These are phyloP conservation scores for Cyclotella cryptica DNA, from an alignment of 108 stramenopile species.

Conservation along the genomic window DNA sequence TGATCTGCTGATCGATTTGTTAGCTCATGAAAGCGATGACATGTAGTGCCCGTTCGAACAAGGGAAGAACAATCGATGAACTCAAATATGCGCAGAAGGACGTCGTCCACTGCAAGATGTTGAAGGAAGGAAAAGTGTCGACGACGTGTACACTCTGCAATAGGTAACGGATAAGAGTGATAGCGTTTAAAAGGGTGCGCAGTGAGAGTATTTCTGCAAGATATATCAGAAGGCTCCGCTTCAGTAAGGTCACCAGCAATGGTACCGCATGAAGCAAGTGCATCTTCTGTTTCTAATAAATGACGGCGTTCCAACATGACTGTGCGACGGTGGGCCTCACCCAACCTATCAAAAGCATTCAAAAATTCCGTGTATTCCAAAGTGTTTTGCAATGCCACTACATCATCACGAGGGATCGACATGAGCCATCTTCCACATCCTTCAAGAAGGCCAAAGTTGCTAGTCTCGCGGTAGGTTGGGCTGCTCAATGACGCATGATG, in stretches of 20 bases:
- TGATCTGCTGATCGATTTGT: conserved; percentile 62
- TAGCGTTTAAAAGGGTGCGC: conserved; percentile 1
- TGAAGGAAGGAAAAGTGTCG: conserved; percentile 63
- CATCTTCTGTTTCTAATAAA: conserved; percentile 44
- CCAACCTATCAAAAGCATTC: conserved; percentile 65
- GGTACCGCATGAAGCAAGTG: conserved; percentile 9
- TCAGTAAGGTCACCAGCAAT: conserved; percentile 9
- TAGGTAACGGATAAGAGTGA: neutral
- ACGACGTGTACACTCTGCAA: conserved; percentile 1
- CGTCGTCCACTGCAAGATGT: conserved; percentile 72
- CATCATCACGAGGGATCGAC: conserved; percentile 76
- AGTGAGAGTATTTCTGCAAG: neutral
- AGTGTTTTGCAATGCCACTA: conserved; percentile 62
- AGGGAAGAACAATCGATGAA: conserved; percentile 72
- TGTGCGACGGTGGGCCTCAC: conserved; percentile 64
- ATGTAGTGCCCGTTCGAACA: conserved; percentile 63
- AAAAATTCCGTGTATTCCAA: conserved; percentile 71
- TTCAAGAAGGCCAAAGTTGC: conserved; percentile 65
- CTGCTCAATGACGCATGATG: neutral
- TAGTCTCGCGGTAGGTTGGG: neutral
- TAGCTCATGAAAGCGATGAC: conserved; percentile 72
- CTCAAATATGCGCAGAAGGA: conserved; percentile 71
- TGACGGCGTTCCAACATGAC: conserved; percentile 45
- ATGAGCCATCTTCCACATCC: conserved; percentile 71
- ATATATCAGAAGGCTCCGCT: neutral